Evolutionary conservation across 2,329 filamentous ascomycete species (phyloP).

Genomic region (Aspergillus pseudoglaucus): DNA sequence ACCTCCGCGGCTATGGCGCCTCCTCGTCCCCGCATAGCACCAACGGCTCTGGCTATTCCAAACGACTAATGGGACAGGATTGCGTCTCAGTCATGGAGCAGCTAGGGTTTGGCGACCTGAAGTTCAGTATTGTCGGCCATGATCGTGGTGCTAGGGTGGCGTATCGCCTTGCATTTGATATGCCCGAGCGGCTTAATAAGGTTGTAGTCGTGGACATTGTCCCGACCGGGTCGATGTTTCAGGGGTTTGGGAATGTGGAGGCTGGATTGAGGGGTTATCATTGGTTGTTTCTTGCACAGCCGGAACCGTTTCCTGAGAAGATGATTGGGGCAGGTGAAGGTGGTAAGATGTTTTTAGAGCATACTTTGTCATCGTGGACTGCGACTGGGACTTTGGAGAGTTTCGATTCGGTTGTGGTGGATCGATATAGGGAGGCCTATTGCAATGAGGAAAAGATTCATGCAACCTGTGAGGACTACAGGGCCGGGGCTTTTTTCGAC

Average conservation of each 20-base stretch:
- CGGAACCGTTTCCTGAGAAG: neutral
- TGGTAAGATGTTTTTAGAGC: neutral
- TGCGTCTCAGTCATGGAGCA: neutral
- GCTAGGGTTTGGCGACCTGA: neutral
- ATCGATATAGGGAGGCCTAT: neutral
- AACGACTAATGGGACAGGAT: neutral
- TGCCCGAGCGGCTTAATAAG: neutral
- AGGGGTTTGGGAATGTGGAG: neutral
- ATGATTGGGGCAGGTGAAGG: neutral
- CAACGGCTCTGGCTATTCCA: neutral
- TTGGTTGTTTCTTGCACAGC: neutral
- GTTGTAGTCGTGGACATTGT: neutral
- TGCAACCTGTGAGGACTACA: neutral
- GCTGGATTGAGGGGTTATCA: neutral
- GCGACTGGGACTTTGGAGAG: neutral
- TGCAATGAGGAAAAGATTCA: neutral
- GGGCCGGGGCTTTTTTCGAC: neutral
- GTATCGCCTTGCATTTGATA: neutral
- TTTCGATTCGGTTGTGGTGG: neutral
- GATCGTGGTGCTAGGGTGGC: neutral
- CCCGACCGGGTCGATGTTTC: neutral
- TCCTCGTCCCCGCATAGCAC: neutral
- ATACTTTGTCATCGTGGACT: neutral
- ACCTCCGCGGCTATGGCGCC: neutral
- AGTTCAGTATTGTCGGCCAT: neutral